Conservation (phyloP, 495 filamentous ascomycete species). For the Aeminium ludgeri region DNA sequence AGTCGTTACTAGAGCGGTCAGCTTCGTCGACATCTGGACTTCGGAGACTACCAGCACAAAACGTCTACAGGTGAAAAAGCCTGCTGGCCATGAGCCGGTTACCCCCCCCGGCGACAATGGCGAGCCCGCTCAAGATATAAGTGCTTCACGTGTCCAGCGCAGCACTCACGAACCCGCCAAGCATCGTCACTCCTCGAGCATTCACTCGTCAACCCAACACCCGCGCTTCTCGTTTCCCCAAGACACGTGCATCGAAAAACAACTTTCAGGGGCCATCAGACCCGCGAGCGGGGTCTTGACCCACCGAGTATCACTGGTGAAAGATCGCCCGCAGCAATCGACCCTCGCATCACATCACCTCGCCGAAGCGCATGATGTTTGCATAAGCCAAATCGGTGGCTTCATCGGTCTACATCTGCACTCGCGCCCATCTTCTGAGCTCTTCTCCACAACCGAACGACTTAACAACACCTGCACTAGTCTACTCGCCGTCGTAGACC, state of each 20-base stretch:
- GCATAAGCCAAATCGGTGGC: slow-evolving; percentile 72
- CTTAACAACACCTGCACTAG: slow-evolving; percentile 64
- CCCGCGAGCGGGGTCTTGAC: slow-evolving; percentile 20
- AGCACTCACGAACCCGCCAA: too few species aligned
- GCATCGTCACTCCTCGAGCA: too few species aligned
- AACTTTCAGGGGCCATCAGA: neutral
- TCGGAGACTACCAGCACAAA: slow-evolving; percentile 35
- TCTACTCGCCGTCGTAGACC: slow-evolving; percentile 64
- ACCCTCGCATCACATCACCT: slow-evolving; percentile 48
- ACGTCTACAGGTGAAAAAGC: neutral
- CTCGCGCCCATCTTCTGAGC: slow-evolving; percentile 58
- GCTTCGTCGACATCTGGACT: slow-evolving; percentile 81
- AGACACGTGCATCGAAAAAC: too few species aligned
- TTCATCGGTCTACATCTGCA: slow-evolving; percentile 88
- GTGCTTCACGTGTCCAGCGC: too few species aligned
- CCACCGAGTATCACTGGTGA: slow-evolving; percentile 29
- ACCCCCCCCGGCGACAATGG: neutral
- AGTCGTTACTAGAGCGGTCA: slow-evolving; percentile 76
- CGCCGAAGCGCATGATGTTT: slow-evolving; percentile 60
- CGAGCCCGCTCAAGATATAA: neutral
- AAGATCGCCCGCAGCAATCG: slow-evolving; percentile 5
- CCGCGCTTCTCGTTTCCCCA: too few species aligned
- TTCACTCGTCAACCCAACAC: too few species aligned
- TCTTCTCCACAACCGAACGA: slow-evolving; percentile 59
- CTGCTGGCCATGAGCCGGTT: neutral